Percentiles rank a stretch among this genome's conserved stretches.
Conservation (phyloP, 495 filamentous ascomycete species). For the Ramalina intermedia region DNA sequence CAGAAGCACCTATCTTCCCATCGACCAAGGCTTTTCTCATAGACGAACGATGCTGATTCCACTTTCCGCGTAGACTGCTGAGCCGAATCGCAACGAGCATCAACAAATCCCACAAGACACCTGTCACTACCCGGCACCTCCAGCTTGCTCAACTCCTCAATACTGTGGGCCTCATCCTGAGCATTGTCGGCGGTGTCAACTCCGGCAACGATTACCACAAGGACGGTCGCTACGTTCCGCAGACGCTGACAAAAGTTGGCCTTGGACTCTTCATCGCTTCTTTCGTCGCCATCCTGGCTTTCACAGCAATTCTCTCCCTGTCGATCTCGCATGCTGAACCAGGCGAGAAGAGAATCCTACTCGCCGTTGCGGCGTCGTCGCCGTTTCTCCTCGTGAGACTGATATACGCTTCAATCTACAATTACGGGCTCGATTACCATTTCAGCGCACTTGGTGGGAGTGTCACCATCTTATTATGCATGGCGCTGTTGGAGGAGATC, state of each 20-base stretch:
- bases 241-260: conserved; percentile 15
- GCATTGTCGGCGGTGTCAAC: background rate
- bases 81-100: too few relatives aligned
- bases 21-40: too few relatives aligned
- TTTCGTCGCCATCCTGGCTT: conserved; percentile 17
- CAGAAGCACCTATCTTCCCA: too few relatives aligned
- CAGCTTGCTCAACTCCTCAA: background rate
- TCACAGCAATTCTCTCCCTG: conserved; percentile 6
- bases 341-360: conserved; percentile 23
- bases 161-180: background rate
- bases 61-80: too few relatives aligned
- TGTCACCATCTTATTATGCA: background rate
- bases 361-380: conserved; percentile 21
- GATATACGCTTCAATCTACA: conserved; percentile 21
- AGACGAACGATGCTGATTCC: too few relatives aligned
- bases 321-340: conserved; percentile 11
- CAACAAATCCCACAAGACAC: too few relatives aligned
- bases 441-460: background rate
- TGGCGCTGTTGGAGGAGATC: background rate
- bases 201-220: conserved; percentile 7
- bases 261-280: conserved; percentile 19
- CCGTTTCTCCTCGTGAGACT: conserved; percentile 29
- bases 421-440: background rate
- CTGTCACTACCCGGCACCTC: too few relatives aligned
- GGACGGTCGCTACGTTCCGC: conserved; percentile 10